Base-by-base conservation (phyloP, 371 early-diverging fungal species). In the Zychaea mexicana region DNA sequence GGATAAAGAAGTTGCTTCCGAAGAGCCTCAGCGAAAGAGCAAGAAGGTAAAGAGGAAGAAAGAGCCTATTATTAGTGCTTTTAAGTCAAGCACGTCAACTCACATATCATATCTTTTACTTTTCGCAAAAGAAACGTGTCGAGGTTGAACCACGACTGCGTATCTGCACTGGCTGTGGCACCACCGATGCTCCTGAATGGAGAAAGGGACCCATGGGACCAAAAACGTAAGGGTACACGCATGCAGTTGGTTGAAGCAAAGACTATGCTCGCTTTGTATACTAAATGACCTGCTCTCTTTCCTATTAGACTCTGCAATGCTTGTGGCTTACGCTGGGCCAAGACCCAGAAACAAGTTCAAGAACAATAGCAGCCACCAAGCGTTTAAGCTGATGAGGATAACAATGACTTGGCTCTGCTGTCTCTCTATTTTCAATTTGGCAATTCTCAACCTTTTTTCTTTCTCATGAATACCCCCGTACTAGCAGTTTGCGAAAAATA, bases 121-220 rank as follows among this genome's bases (percentile, higher is more conserved):
- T n/a, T n/a, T n/a, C n/a, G n/a, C n/a, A n/a, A 6, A 7, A 59
- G 60, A 59, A 59, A 59, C 60, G 60, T 22, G 17, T 59, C 12
- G 60, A 42, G 9, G 49, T 21, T 2, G 65, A 67, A 19, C 54
- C 53, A 58, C 67, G 6, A n/a, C 36, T 55, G 42, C 28, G 67
- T 66, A n/a, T 77, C 60, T 67, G 72, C 42, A 63, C 73, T 9
- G 83, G 78, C 21, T 95, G 96, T 77, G 84, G 85, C 19, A 90
- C 88, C 19, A 90, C 89, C 0, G 85, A 87, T 26, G 90, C 94
- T 0, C 93, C 94, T 12, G 91, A 90, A 61, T 96, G 96, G 95
- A 83, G 95, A 57, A 84, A 86, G 65, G 93, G 94, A 2, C 92
- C 92, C 33, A 84, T 83, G 52, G 94, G 94, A 17, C 86, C 90